Percentiles rank a stretch among this genome's conserved stretches.
Evolutionary conservation across 345 rosid species (phyloP).

Genomic region (Citropsis articulata): DNA sequence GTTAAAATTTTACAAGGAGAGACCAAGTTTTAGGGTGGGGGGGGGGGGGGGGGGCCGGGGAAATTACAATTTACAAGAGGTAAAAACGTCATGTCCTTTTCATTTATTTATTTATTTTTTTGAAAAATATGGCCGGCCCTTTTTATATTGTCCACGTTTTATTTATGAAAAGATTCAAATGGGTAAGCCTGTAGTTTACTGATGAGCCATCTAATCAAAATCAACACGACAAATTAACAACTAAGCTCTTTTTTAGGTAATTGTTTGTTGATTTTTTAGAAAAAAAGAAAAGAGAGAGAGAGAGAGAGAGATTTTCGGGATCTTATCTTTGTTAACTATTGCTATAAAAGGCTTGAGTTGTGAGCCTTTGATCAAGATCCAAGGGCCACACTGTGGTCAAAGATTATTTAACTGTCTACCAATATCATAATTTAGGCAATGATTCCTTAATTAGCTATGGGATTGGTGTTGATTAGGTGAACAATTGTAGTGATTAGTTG

Average conservation of each 20-base stretch:
- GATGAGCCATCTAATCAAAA: background rate
- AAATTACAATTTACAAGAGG: too few relatives aligned
- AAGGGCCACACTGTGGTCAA: background rate
- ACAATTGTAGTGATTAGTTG: background rate
- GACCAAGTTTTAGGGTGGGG: too few relatives aligned
- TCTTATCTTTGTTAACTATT: background rate
- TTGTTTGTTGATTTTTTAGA: background rate
- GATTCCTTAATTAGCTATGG: background rate
- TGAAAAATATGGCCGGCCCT: background rate
- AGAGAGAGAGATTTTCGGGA: too few relatives aligned
- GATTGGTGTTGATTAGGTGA: background rate
- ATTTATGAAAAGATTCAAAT: background rate
- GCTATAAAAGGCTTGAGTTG: background rate
- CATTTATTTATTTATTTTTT: too few relatives aligned
- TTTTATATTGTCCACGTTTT: background rate
- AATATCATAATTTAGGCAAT: background rate
- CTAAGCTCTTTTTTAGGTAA: background rate
- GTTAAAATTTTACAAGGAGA: too few relatives aligned
- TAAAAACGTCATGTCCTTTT: too few relatives aligned
- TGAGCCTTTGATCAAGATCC: background rate
- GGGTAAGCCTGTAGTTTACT: background rate
- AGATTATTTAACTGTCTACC: background rate
- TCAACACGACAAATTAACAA: background rate
- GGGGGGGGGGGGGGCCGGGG: too few relatives aligned
- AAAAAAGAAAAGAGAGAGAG: accelerated